Base-by-base conservation (phyloP, 352 stramenopile species). In the Pelagophyceae sp. region DNA sequence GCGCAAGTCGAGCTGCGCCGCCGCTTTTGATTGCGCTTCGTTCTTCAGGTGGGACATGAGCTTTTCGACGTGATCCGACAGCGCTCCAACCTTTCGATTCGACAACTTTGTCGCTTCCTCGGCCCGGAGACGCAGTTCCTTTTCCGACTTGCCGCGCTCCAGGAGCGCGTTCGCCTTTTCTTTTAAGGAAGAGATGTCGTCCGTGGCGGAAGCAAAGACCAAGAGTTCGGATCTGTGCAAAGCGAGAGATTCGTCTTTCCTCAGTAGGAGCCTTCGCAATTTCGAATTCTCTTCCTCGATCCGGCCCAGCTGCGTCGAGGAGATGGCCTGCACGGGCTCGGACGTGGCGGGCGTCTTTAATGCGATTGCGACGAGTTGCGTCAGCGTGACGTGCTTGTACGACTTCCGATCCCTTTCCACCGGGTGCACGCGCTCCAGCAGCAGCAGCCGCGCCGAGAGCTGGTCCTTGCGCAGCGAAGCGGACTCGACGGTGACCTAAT, bases 51-150 rank as follows among this genome's bases (percentile, higher is more conserved):
- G 94, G 11, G 97, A 84, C 92, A 98, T 97, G 32, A 98, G 85
- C 83, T 98, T 98, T 80, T 97, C 93, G 32, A 97, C 96, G 80
- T 98, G 94, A 76, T 97, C 92, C 37, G 89, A 92, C n/a, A 97
- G 82, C 65, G 87, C 91, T 17, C 90, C 84, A 38, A 98, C 88
- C 83, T 96, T 95, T 40, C 95, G 89, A 3, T 85, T 86, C 1
- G 87, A 79, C 38, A 91, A 85, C 40, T 88, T 89, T 38, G 87
- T 84, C 27, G 87, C 85, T 37, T 77, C 63, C 33, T 96, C 87
- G 29, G 85, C 83, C 78, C 90, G 91, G 19, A 67, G 80, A 23
- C 91, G 89, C 23, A 94, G 77, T 67, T 96, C 92, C 72, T 95
- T 95, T 81, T 96, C 90, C 0, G 89, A 83, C 2, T 90, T 88